Evolutionary conservation across 1,284 basidiomycete genomes (phyloP).

Genomic region (Pseudozyma pruni): DNA sequence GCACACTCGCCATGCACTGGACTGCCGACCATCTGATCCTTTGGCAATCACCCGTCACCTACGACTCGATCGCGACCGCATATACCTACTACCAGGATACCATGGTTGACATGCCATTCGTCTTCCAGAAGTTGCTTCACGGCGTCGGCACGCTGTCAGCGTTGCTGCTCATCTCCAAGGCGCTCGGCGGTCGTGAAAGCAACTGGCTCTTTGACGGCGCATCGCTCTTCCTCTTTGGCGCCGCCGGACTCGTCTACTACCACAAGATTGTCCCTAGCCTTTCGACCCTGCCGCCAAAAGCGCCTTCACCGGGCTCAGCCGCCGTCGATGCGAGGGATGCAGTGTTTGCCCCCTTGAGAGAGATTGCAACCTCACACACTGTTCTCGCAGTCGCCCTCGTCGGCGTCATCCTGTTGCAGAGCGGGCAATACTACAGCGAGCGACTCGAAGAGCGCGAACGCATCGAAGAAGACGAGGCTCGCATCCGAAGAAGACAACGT

Average conservation of each 20-base stretch:
- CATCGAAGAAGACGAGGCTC: conserved; percentile 65
- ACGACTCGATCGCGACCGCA: conserved; percentile 55
- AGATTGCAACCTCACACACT: conserved; percentile 63
- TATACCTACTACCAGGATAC: conserved; percentile 63
- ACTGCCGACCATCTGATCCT: conserved; percentile 65
- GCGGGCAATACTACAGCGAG: conserved; percentile 67
- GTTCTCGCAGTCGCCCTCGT: conserved; percentile 64
- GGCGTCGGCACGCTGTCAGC: conserved; percentile 45
- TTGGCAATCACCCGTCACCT: conserved; percentile 62
- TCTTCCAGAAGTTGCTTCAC: conserved; percentile 47
- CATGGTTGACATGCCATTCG: conserved; percentile 49
- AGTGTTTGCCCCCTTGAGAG: conserved; percentile 55
- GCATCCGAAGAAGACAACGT: conserved; percentile 57
- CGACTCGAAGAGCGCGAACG: conserved; percentile 65
- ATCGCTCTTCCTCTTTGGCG: conserved; percentile 65
- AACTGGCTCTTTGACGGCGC: conserved; percentile 68
- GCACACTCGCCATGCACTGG: conserved; percentile 66
- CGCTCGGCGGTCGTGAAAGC: conserved; percentile 59
- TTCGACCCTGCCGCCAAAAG: conserved; percentile 33
- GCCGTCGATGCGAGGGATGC: conserved; percentile 39
- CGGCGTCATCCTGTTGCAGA: conserved; percentile 64
- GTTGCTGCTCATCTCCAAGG: conserved; percentile 52
- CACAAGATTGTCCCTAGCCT: conserved; percentile 60
- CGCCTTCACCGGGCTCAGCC: conserved; percentile 36
- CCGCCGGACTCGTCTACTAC: conserved; percentile 58